These are phyloP conservation scores for Crithidia acanthocephali DNA, from an alignment of 208 protist genomes.

Conservation along the genomic window DNA sequence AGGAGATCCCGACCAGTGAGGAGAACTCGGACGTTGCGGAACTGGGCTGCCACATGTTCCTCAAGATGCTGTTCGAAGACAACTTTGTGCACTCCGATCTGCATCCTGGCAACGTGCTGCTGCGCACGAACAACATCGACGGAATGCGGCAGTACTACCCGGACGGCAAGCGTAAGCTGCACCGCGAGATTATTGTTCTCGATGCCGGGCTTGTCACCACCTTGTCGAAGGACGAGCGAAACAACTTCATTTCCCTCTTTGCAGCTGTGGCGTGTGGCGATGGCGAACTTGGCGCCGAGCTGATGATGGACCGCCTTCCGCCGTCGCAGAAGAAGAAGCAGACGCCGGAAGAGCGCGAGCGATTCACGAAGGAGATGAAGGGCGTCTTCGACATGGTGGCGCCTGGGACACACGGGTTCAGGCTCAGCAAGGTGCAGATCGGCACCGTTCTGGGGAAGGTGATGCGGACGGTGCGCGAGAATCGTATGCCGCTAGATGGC, in stretches of 20 bases:
- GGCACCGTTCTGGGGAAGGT: slow-evolving; percentile 78
- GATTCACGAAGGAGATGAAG: slow-evolving; percentile 76
- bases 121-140: slow-evolving; percentile 55
- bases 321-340: slow-evolving; percentile 24
- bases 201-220: slow-evolving; percentile 92
- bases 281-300: slow-evolving; percentile 80
- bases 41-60: slow-evolving; percentile 91
- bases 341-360: slow-evolving; percentile 44
- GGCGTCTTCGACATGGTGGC: slow-evolving; percentile 82
- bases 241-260: slow-evolving; percentile 95
- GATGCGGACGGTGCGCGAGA: slow-evolving; percentile 77
- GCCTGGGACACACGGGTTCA: slow-evolving; percentile 77
- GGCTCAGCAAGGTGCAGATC: slow-evolving; percentile 81
- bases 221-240: slow-evolving; percentile 77
- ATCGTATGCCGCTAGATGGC: slow-evolving; percentile 89
- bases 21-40: slow-evolving; percentile 73
- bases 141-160: slow-evolving; percentile 50
- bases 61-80: slow-evolving; percentile 96
- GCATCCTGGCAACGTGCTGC: slow-evolving; percentile 93
- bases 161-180: slow-evolving; percentile 67
- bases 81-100: slow-evolving; percentile 96
- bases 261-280: slow-evolving; percentile 88
- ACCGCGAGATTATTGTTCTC: slow-evolving; percentile 81
- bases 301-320: slow-evolving; percentile 92
- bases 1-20: slow-evolving; percentile 46